Evolutionary conservation across 2,329 filamentous ascomycete species (phyloP).

Genomic region (Epichloe scottii): DNA sequence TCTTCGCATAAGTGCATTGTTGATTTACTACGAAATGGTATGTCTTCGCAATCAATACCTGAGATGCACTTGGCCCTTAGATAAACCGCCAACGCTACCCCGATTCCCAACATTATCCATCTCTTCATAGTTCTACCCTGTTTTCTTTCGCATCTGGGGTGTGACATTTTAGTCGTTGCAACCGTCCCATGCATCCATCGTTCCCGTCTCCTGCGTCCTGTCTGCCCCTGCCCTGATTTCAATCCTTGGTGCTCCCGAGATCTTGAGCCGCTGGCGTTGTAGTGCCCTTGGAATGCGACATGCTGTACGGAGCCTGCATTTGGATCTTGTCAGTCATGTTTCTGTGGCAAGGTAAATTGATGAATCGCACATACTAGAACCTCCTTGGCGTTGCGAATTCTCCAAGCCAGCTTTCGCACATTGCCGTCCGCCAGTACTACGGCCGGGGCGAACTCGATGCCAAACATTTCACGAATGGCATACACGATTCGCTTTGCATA

Average conservation of each 20-base stretch:
- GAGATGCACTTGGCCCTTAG: too few species aligned
- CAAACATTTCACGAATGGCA: constrained; percentile 92
- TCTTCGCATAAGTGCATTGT: too few species aligned
- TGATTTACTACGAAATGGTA: background rate
- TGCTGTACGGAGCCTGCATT: constrained; percentile 56
- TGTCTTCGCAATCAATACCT: background rate
- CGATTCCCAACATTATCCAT: background rate
- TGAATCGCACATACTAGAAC: constrained; percentile 56
- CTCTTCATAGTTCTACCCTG: background rate
- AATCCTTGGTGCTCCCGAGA: constrained; percentile 18
- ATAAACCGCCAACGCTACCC: background rate
- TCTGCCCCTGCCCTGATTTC: background rate
- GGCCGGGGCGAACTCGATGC: constrained; percentile 84
- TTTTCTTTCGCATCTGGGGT: too few species aligned
- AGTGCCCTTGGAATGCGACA: constrained; percentile 51
- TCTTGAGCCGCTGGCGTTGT: constrained; percentile 42
- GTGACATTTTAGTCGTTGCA: background rate
- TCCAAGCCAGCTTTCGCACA: constrained; percentile 82
- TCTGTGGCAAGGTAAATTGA: too few species aligned
- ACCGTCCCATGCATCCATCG: background rate
- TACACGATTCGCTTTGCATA: constrained; percentile 86
- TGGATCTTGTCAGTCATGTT: background rate
- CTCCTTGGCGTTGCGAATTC: constrained; percentile 90
- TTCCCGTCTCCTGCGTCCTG: background rate
- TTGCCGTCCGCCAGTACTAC: constrained; percentile 89